phyloP scores from a whole-genome alignment of 306 rosid species.

The Delonix regia region DNA sequence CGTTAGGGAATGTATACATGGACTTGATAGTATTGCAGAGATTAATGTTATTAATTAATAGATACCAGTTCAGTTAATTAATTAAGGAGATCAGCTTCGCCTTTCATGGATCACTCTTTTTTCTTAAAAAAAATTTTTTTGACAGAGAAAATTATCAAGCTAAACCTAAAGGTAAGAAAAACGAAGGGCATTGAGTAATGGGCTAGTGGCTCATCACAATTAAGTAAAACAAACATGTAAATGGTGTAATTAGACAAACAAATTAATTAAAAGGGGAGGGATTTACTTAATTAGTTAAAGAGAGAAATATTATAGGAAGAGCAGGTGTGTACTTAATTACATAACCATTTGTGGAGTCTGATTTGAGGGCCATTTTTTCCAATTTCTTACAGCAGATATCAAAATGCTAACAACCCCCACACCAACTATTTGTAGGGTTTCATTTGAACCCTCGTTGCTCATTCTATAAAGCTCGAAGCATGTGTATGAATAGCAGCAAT shows the following conservation, averaged over 20 bases:
- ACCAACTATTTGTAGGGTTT: conserved; percentile 14
- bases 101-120: no score
- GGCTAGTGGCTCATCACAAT: neutral
- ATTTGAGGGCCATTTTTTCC: conserved; percentile 37
- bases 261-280: no score
- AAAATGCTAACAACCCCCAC: conserved; percentile 36
- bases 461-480: neutral
- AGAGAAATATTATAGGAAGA: neutral
- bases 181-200: neutral
- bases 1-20: no score
- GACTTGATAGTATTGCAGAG: no score
- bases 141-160: no score
- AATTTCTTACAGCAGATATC: conserved; percentile 29
- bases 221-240: neutral
- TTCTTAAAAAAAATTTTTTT: no score
- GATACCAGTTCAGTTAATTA: neutral
- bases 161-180: neutral
- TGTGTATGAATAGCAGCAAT: neutral
- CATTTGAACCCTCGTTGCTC: neutral
- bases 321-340: conserved; percentile 13
- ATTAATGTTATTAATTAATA: no score
- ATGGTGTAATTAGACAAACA: no score
- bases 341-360: conserved; percentile 25
- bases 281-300: neutral
- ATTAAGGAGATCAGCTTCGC: no score